Base-by-base conservation (phyloP, 2,329 filamentous ascomycete genomes). In the Apiospora koreana region DNA sequence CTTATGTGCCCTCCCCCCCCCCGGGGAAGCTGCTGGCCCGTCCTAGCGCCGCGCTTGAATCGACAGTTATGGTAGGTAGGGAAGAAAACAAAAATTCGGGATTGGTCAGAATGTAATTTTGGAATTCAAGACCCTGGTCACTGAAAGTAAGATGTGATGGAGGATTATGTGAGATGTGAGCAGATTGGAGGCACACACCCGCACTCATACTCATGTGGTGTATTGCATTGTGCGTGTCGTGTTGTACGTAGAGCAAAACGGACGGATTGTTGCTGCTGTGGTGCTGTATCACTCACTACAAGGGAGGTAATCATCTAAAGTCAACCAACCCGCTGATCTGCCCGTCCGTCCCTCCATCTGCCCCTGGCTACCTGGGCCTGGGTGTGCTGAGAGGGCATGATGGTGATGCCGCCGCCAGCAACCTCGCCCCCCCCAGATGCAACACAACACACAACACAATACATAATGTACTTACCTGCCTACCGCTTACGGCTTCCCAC, bases 111-210 rank as follows among this genome's bases (percentile, higher is more conserved):
- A 62, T 62, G 54, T 62, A 38, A 62, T 35, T 38, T 62, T n/a
- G 54, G 54, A 38, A 62, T 54, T 58, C 50, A 31, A 35, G 28
- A 35, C 50, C 50, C 50, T 31, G 28, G 50, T 58, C 50, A n/a
- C 16, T 6, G 6, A 31, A 58, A 58, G 50, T 58, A 31, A 58
- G 50, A 58, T 58, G 54, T 66, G 64, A 45, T 66, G 64, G 64
- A 43, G 43, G 64, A 43, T 66, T 42, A 66, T 66, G 64, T 66
- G 64, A 66, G 64, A 66, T 66, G 41, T 66, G 64, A 45, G 64
- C 64, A 62, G 31, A 62, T 62, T 62, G 54, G 18, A 62, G 54
- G 54, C 54, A 38, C 54, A 62, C 54, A 62, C 31, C 31, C 54
- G 31, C 54, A n/a, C 54, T 62, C 31, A 62, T 62, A n/a, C 54